These are phyloP conservation scores for Hypericum perforatum DNA, from an alignment of 345 rosid species.

Conservation along the genomic window DNA sequence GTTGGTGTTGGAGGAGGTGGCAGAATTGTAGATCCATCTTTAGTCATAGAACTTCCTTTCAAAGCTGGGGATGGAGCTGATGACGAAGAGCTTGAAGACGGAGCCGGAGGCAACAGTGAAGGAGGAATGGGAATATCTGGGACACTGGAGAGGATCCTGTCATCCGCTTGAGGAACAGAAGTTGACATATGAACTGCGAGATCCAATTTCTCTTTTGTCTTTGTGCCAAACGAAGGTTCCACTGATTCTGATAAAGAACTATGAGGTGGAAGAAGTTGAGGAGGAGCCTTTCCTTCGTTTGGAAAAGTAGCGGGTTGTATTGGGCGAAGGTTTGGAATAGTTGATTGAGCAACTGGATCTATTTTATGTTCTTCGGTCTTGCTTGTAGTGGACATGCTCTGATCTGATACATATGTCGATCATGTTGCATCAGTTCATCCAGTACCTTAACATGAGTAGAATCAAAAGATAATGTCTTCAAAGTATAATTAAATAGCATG, in stretches of 20 bases:
- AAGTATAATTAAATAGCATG: conserved; percentile 12
- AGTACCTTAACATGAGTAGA: conserved; percentile 13
- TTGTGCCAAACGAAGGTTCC: conserved; percentile 9
- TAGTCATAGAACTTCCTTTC: no score
- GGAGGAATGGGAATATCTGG: not conserved
- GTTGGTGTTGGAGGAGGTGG: conserved; percentile 5
- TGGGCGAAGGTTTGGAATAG: conserved; percentile 26
- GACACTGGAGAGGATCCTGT: not conserved
- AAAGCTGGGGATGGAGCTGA: no score
- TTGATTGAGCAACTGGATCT: conserved; percentile 20
- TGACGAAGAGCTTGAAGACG: not conserved
- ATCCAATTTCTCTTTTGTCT: conserved; percentile 10
- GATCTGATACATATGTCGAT: conserved; percentile 14
- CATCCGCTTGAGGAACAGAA: not conserved
- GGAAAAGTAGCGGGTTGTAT: conserved; percentile 14
- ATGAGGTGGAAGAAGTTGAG: conserved; percentile 20
- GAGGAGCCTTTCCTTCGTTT: conserved; percentile 7
- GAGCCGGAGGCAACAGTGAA: not conserved
- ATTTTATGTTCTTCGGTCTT: conserved; percentile 18
- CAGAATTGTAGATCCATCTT: not conserved
- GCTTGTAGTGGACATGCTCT: conserved; percentile 7
- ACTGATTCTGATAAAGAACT: conserved; percentile 10
- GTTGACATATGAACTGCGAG: conserved; percentile 10
- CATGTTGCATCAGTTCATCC: conserved; percentile 8
- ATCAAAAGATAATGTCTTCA: conserved; percentile 14